Evolutionary conservation across 2,329 filamentous ascomycete genomes (phyloP), one percentile per base, ranked within the genome.

Genomic region (Colletotrichum scovillei): DNA sequence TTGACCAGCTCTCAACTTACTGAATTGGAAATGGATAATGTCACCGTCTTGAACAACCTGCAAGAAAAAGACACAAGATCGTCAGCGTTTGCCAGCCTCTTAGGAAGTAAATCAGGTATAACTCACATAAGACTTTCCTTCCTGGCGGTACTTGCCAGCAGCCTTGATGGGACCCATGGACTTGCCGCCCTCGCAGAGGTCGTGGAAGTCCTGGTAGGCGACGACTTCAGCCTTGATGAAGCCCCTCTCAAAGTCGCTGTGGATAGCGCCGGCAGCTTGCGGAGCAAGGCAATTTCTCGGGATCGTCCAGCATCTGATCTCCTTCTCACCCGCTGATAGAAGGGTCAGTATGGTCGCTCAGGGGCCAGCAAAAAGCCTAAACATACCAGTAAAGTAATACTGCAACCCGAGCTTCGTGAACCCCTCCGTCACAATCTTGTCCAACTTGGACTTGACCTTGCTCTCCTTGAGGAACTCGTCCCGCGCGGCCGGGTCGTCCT

Each of bases 141-240:
- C 42, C 19, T 46, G 42, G 3, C 42, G 42, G 8, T 46, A 46
- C 42, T 46, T 46, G 6, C 42, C 42, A n/a, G 42, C 42, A 46
- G 42, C 42, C 42, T 46, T 46, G 19, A 46, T n/a, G 6, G 84
- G 84, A 16, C 75, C 84, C 83, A 86, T 86, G 5, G 82, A 84
- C 76, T 86, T 85, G 57, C 77, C 78, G 3, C 83, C 84, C 46
- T 83, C 82, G 14, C 84, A 86, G 0, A 86, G 80, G 71, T 84
- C 82, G 55, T 84, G 78, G 77, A 86, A 86, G 73, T 86, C 84
- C 75, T 85, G 82, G 75, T 84, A 86, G 2, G 83, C 79, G 2
- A 86, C 84, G 5, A 86, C 84, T 67, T 86, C 84, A 7, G 84
- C 84, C 73, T 86, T 86, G 77, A 86, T 85, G 71, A 85, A 85